phyloP scores from a whole-genome alignment of 805 yeast genomes.

The Saccharomycopsis olivae region DNA sequence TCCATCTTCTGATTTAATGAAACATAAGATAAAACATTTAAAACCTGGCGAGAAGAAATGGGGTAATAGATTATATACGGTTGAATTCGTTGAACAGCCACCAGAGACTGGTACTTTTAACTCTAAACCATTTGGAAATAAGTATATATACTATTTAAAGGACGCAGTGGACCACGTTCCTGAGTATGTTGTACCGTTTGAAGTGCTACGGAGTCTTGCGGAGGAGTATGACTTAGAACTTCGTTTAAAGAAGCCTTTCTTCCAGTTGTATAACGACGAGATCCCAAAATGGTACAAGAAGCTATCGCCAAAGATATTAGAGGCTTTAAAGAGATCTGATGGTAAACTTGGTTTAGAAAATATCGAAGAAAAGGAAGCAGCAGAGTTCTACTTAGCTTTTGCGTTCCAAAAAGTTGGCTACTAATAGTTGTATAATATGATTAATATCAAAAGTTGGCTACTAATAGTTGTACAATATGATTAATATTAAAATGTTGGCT shows the following conservation, averaged over 20 bases:
- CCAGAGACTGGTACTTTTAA: conserved; percentile 67
- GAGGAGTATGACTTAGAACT: conserved; percentile 72
- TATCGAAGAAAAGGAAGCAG: conserved; percentile 83
- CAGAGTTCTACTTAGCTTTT: conserved; percentile 78
- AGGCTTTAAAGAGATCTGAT: conserved; percentile 63
- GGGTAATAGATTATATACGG: conserved; percentile 80
- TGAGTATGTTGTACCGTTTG: conserved; percentile 94
- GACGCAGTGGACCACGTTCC: conserved; percentile 97
- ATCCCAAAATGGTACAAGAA: conserved; percentile 54
- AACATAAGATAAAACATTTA: conserved; percentile 48
- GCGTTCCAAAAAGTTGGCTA: conserved; percentile 55
- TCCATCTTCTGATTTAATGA: conserved; percentile 81
- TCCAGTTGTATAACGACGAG: conserved; percentile 72
- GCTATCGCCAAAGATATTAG: conserved; percentile 50
- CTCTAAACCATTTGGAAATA: conserved; percentile 58
- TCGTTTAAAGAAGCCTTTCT: conserved; percentile 63
- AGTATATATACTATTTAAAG: conserved; percentile 67
- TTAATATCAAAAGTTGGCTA: conserved; percentile 37
- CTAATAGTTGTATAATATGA: too few relatives aligned
- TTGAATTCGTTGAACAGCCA: conserved; percentile 62
- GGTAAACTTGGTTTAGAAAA: conserved; percentile 72
- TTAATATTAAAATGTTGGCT: conserved; percentile 38
- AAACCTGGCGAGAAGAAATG: conserved; percentile 47
- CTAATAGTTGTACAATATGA: too few relatives aligned
- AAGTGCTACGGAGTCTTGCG: conserved; percentile 70